Evolutionary conservation across 371 early-diverging fungal species (phyloP).

Genomic region (Mucor racemosus): DNA sequence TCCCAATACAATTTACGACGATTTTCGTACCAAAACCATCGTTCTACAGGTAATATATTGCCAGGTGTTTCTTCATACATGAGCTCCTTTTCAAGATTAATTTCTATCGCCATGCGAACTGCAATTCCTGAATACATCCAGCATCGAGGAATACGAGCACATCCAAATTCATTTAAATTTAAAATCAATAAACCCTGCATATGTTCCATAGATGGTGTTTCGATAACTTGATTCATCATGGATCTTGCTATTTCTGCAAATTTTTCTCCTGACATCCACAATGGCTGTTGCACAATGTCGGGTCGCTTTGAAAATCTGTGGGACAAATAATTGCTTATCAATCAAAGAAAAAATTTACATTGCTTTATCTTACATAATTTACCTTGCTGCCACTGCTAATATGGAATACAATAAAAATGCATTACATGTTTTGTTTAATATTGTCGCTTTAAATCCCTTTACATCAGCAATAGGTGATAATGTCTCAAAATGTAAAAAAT

Average conservation of each 20-base stretch:
- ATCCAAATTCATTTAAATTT: slow-evolving; percentile 52
- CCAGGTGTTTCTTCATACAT: slow-evolving; percentile 25
- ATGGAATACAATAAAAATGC: slow-evolving; percentile 19
- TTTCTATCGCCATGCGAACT: slow-evolving; percentile 58
- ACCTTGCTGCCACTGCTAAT: slow-evolving; percentile 27
- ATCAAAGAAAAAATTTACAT: neutral
- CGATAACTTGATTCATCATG: slow-evolving; percentile 25
- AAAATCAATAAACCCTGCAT: slow-evolving; percentile 51
- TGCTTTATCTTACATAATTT: neutral
- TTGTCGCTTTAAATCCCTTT: slow-evolving; percentile 7
- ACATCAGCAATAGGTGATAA: slow-evolving; percentile 16
- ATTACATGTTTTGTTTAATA: slow-evolving; percentile 17
- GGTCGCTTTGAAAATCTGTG: slow-evolving; percentile 29
- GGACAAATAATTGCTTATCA: too few relatives aligned
- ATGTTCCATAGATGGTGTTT: slow-evolving; percentile 45
- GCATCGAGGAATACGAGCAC: slow-evolving; percentile 48
- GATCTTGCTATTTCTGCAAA: slow-evolving; percentile 26
- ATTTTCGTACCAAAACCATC: slow-evolving; percentile 57
- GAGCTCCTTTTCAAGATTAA: slow-evolving; percentile 57
- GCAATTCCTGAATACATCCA: slow-evolving; percentile 73
- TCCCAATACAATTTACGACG: slow-evolving; percentile 60
- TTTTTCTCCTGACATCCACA: slow-evolving; percentile 30
- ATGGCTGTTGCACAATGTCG: slow-evolving; percentile 14
- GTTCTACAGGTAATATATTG: slow-evolving; percentile 21
- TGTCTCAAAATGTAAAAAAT: slow-evolving; percentile 14